Conservation (phyloP, 106 monocot genomes). For the Posidonia australis region DNA sequence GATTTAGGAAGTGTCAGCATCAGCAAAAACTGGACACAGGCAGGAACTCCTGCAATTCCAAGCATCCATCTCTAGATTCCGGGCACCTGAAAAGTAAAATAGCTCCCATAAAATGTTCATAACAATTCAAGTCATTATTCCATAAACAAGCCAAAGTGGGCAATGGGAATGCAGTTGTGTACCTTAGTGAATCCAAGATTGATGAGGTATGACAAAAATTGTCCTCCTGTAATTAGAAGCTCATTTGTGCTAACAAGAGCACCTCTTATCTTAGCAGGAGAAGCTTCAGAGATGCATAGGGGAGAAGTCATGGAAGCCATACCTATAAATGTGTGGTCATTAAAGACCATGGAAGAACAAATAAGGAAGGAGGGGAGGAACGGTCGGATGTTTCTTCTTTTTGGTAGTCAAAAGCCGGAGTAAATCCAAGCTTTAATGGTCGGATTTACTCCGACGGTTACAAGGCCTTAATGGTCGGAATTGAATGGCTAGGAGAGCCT, state of each 20-base stretch:
- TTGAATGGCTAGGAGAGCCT: too few relatives aligned
- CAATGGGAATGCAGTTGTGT: too few relatives aligned
- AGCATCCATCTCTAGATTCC: constrained; percentile 97
- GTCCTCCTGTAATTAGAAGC: constrained; percentile 82
- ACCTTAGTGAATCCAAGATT: constrained; percentile 88
- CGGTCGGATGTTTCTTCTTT: too few relatives aligned
- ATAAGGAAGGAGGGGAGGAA: too few relatives aligned
- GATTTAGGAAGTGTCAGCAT: constrained; percentile 79
- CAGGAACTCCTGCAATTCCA: constrained; percentile 69
- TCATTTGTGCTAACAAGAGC: constrained; percentile 86
- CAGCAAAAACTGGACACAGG: constrained; percentile 52
- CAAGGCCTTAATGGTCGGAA: too few relatives aligned
- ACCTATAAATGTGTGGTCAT: too few relatives aligned
- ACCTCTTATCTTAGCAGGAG: constrained; percentile 77
- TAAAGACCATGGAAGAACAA: too few relatives aligned
- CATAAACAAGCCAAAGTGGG: not conserved
- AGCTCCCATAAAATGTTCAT: not conserved
- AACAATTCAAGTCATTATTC: not conserved
- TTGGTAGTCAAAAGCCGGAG: too few relatives aligned
- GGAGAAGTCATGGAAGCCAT: constrained; percentile 96
- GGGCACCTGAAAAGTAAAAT: constrained; percentile 23
- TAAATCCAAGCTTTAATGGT: too few relatives aligned
- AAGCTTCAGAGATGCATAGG: constrained; percentile 94
- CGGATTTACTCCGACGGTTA: too few relatives aligned
- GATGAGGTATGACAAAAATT: constrained; percentile 80